These are phyloP conservation scores for Auriscalpium vulgare DNA, from an alignment of 768 basidiomycete genomes.

Conservation along the genomic window DNA sequence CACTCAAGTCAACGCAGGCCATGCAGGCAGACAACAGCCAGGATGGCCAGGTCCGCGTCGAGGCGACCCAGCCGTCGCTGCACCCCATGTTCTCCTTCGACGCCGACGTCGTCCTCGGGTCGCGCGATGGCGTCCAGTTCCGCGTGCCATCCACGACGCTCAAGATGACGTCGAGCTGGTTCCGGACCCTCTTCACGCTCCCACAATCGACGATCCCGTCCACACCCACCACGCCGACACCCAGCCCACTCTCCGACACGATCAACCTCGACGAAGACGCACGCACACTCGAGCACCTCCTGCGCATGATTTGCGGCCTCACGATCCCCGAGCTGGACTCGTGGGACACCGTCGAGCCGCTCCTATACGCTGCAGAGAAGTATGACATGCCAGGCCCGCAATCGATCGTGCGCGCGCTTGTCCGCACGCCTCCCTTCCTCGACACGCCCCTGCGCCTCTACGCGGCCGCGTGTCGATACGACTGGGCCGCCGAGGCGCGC, in stretches of 20 bases:
- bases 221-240: neutral
- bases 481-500: constrained; percentile 50
- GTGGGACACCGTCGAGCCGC: constrained; percentile 45
- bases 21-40: neutral
- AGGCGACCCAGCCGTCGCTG: constrained; percentile 10
- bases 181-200: constrained; percentile 50
- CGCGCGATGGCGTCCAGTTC: constrained; percentile 44
- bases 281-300: constrained; percentile 43
- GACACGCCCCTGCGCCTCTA: constrained; percentile 47
- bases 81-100: constrained; percentile 50
- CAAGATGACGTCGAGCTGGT: constrained; percentile 59
- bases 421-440: constrained; percentile 43
- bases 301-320: constrained; percentile 57
- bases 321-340: constrained; percentile 40
- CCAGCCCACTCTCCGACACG: constrained; percentile 21
- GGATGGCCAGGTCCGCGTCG: neutral
- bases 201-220: constrained; percentile 28
- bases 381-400: constrained; percentile 64
- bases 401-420: constrained; percentile 51
- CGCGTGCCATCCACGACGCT: constrained; percentile 52
- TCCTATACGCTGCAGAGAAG: constrained; percentile 60
- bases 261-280: constrained; percentile 54
- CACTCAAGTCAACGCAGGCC: neutral
- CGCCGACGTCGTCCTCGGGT: constrained; percentile 47
- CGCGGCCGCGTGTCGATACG: constrained; percentile 46